Base-by-base conservation (phyloP, 1,284 basidiomycete genomes). In the Ganoderma meredithae region DNA sequence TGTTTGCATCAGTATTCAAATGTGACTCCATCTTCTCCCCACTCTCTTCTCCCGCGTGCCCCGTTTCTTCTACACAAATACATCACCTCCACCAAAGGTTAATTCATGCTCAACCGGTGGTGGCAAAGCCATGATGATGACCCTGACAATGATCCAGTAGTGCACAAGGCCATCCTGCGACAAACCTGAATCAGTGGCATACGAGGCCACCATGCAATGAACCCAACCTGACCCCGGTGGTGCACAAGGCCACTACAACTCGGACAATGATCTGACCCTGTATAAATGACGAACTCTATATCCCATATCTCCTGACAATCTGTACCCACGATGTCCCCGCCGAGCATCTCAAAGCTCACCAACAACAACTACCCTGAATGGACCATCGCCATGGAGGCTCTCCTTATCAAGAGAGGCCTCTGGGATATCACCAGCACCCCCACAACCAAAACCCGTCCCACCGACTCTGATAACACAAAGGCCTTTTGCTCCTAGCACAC, bases 321-420 rank as follows among this genome's bases (percentile, higher is more conserved):
- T 19, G 49, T 44, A 47, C 17, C 44, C 44, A 19, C 44, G 19
- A 63, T 63, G 62, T 53, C 62, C n/a, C 62, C 62, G 36, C 49
- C 55, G 13, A 60, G 58, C 17, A 65, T 67, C 44, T 22, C 49
- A 43, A 55, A 56, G 22, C 62, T 63, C 62, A 63, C 53, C 33
- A 25, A 63, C 62, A n/a, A 66, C 19, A 80, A 81, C 72, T 81
- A 80, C 63, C 63, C 69, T 10, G 71, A 78, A 49, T 81, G 80
- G 79, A 59, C 66, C 13, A 63, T 81, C 47, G 65, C 65, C 19
- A 80, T 79, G 75, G 75, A 80, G 60, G 79, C 80, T 22, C 36
- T 75, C 27, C 75, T 82, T 13, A 68, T 76, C 33, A 58, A 71
- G 27, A 73, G 73, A 60, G 69, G 71, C n/a, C 67, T 80, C 5